A percentile compares a stretch with the other conserved stretches of the same genome.
These are phyloP conservation scores for Ambrosia trifida DNA, from an alignment of 129 eudicot species.

Conservation along the genomic window DNA sequence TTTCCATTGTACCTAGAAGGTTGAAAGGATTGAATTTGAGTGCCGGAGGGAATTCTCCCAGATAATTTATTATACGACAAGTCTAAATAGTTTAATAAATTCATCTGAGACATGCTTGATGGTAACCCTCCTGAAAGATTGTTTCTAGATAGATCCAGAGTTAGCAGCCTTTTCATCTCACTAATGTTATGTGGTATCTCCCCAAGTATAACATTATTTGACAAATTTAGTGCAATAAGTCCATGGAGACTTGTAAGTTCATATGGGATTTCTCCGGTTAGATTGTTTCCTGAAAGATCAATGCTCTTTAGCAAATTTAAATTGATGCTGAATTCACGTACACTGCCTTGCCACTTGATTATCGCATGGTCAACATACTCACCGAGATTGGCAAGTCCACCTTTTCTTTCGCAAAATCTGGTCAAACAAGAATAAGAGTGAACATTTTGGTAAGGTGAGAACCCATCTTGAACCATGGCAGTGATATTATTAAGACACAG, in stretches of 20 bases:
- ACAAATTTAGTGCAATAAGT: conserved; percentile 22
- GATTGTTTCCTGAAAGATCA: conserved; percentile 31
- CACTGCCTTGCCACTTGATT: neutral
- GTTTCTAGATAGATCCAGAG: conserved; percentile 28
- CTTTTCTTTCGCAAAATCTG: too few species aligned
- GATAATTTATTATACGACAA: conserved; percentile 33
- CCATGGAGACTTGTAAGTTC: conserved; percentile 3
- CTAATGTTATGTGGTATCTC: conserved; percentile 24
- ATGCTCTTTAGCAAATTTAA: conserved; percentile 19
- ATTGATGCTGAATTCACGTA: neutral
- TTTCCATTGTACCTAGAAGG: conserved; percentile 26
- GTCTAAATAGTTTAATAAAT: conserved; percentile 12
- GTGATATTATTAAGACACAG: conserved; percentile 27
- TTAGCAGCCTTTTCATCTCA: conserved; percentile 16
- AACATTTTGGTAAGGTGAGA: neutral
- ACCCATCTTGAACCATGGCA: conserved; percentile 22
- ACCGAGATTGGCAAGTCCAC: too few species aligned
- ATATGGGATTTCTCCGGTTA: conserved; percentile 25
- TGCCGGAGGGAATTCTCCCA: conserved; percentile 34
- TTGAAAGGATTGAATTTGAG: conserved; percentile 31
- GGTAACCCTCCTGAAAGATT: conserved; percentile 29
- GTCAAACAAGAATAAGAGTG: neutral
- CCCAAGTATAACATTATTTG: conserved; percentile 20
- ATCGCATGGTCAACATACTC: conserved; percentile 11
- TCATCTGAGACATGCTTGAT: conserved; percentile 17